These are phyloP conservation scores for Aspergillus eucalypticola DNA, from an alignment of 2,329 filamentous ascomycete genomes.

Conservation along the genomic window DNA sequence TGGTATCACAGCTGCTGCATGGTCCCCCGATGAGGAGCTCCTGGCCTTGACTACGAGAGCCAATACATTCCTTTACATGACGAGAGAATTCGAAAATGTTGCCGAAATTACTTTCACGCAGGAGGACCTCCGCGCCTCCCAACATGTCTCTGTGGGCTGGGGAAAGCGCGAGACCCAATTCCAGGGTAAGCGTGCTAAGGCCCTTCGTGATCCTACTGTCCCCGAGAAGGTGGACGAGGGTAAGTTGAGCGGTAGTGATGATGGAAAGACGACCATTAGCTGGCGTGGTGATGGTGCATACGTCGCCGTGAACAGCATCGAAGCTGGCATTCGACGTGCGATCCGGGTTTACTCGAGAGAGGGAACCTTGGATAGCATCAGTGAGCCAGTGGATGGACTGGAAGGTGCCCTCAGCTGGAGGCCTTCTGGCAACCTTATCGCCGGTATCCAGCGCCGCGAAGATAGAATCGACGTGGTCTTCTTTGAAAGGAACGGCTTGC, in stretches of 20 bases:
- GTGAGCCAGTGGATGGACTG: constrained; percentile 91
- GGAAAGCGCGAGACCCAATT: constrained; percentile 98
- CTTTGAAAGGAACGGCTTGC: constrained; percentile 94
- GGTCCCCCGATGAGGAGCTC: constrained; percentile 94
- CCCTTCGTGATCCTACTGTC: constrained; percentile 88
- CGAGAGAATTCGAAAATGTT: constrained; percentile 81
- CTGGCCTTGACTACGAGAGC: constrained; percentile 79
- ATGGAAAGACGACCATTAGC: constrained; percentile 70
- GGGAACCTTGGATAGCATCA: constrained; percentile 86
- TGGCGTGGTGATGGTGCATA: constrained; percentile 95
- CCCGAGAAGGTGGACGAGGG: constrained; percentile 90
- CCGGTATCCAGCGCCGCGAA: constrained; percentile 73
- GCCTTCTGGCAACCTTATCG: constrained; percentile 85
- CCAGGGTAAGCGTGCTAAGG: constrained; percentile 83
- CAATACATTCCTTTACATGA: constrained; percentile 86
- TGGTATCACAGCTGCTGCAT: constrained; percentile 83
- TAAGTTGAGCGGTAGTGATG: constrained; percentile 70
- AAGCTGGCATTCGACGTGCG: constrained; percentile 68
- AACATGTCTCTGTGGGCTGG: constrained; percentile 96
- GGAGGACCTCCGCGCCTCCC: constrained; percentile 82
- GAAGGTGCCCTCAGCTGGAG: constrained; percentile 87
- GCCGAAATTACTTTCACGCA: constrained; percentile 69
- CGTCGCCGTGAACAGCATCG: constrained; percentile 81
- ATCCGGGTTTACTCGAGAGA: constrained; percentile 90
- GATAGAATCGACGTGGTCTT: constrained; percentile 81